Percentiles rank a stretch among this genome's conserved stretches.
Conservation (phyloP, 1,284 basidiomycete species). For the Apiotrichum montevideense region DNA sequence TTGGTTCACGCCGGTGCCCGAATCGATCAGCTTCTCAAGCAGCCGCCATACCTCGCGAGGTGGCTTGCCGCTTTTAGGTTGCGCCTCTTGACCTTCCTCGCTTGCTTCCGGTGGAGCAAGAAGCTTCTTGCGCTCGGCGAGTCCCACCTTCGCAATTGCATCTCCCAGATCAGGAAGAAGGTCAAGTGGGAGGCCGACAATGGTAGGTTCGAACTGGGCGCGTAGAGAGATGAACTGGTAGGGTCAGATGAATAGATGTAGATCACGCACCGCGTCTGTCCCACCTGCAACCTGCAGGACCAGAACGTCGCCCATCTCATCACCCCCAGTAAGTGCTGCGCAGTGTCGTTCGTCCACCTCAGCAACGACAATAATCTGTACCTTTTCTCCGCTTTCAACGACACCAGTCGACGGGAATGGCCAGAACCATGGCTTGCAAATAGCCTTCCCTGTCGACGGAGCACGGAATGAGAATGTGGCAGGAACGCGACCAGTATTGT, state of each 20-base stretch:
- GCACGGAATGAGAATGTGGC: constrained; percentile 33
- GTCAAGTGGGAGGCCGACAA: constrained; percentile 29
- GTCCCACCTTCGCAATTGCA: constrained; percentile 19
- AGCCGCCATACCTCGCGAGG: constrained; percentile 35
- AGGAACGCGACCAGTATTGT: constrained; percentile 33
- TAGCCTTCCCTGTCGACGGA: constrained; percentile 27
- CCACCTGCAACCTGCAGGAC: constrained; percentile 35
- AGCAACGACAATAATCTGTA: constrained; percentile 21
- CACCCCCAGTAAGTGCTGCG: constrained; percentile 21
- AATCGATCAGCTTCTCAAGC: constrained; percentile 36
- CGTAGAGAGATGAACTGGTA: constrained; percentile 36
- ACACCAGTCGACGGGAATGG: constrained; percentile 28
- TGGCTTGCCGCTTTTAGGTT: constrained; percentile 16
- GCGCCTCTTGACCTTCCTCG: background rate
- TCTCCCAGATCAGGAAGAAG: constrained; percentile 21
- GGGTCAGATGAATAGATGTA: background rate
- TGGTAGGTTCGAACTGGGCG: constrained; percentile 28
- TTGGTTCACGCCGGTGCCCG: constrained; percentile 11
- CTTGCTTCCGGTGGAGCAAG: background rate
- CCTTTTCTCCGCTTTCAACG: constrained; percentile 23
- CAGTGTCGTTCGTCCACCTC: constrained; percentile 27
- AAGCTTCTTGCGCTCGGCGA: constrained; percentile 26
- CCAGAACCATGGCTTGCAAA: constrained; percentile 38
- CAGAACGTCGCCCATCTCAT: constrained; percentile 38
- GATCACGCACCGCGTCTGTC: constrained; percentile 30